Percentiles rank a stretch among this genome's conserved stretches.
Evolutionary conservation across 169 alveolate species (phyloP).

Genomic region (Plasmodium adleri): DNA sequence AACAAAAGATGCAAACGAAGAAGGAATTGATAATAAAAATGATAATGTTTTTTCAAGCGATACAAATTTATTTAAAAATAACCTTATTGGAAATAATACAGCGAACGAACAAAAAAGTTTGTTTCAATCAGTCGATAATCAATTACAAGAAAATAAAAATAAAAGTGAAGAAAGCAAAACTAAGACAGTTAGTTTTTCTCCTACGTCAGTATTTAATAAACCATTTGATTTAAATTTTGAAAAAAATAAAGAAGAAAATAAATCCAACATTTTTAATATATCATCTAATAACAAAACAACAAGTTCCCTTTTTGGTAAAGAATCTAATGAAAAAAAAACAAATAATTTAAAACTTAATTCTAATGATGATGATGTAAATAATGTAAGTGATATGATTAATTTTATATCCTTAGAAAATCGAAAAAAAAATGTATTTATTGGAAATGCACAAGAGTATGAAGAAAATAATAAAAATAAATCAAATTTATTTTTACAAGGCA

Average conservation of each 20-base stretch:
- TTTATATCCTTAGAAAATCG: conserved; percentile 56
- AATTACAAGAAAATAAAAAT: conserved; percentile 23
- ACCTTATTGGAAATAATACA: not conserved
- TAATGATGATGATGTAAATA: conserved; percentile 47
- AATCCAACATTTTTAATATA: conserved; percentile 1
- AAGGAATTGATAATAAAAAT: not conserved
- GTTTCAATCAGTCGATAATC: conserved; percentile 3
- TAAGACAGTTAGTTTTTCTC: conserved; percentile 10
- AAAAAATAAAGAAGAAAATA: conserved; percentile 36
- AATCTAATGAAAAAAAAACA: conserved; percentile 6
- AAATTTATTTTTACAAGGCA: not conserved
- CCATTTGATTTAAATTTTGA: conserved; percentile 15
- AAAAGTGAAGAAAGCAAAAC: conserved; percentile 39
- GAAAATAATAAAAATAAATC: conserved; percentile 30
- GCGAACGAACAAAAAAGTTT: not conserved
- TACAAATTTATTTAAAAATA: not conserved
- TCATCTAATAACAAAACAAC: conserved; percentile 5
- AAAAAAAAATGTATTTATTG: conserved; percentile 69
- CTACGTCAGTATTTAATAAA: conserved; percentile 19
- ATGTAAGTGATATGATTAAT: conserved; percentile 57
- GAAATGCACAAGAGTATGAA: conserved; percentile 19
- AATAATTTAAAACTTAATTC: not conserved
- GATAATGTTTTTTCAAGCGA: not conserved
- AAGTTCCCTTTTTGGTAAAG: too few species aligned
- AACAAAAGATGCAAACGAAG: conserved; percentile 10